Evolutionary conservation across 257 asterid genomes (phyloP), one percentile per base, ranked within the genome.

Genomic region (Primulina tabacum): DNA sequence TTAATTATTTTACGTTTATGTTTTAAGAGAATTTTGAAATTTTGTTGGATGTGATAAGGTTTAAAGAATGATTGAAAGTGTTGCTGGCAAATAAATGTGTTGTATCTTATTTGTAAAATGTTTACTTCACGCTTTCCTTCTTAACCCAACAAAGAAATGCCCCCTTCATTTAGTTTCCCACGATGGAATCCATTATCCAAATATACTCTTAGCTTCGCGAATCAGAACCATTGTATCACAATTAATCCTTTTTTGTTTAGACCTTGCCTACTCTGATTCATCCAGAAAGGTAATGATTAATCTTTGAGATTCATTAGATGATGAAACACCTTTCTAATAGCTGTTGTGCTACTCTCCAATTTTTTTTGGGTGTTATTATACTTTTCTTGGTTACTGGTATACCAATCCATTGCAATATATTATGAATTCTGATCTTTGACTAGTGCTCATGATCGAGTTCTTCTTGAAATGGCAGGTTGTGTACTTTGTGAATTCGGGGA

Each of bases 401-500:
- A 28, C 29, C 52, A 21, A 18, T 56, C 74, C 32, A 38, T 32
- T 3, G 28, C 30, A 5, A 37, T 20, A 52, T 26, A 40, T 35
- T 37, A 30, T 33, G 32, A 29, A 18, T 28, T 71, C 38, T 50
- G 60, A 38, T 2, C 12, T 47, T 26, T 33, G 29, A 21, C 47
- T 68, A 35, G 20, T 65, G 57, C 58, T 66, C 52, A 47, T 24
- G 38, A 56, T 24, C 26, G 24, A 29, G 35, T 64, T 77, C 68
- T 33, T 81, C 74, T 67, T 73, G 76, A 67, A 68, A 61, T 16
- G 77, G 79, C 87, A 90, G 97, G 96, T 92, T 69, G 96, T 92
- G 63, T 92, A 92, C 77, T 90, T 90, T 76, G 97, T 92, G 32
- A 92, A 92, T 82, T 92, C 98, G 50, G 97, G 97, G 77, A 88